Conservation (phyloP, 805 yeast genomes). For the Starmerella davenportii region DNA sequence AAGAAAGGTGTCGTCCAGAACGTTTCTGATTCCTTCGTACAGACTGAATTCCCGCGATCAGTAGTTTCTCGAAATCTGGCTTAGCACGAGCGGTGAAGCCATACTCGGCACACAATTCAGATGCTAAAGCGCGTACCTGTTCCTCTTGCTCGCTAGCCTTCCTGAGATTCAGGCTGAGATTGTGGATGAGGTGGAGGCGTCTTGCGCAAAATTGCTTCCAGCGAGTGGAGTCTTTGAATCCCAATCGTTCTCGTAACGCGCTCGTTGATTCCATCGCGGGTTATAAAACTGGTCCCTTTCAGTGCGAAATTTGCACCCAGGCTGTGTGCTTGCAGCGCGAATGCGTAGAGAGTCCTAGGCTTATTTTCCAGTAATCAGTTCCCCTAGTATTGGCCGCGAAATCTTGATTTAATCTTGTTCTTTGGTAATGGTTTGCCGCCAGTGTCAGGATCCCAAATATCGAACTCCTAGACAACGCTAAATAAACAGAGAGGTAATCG, state of each 20-base stretch:
- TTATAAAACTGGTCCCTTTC: no score
- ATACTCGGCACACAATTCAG: conserved; percentile 58
- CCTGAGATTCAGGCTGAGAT: conserved; percentile 38
- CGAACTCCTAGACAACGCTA: no score
- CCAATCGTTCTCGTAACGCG: conserved; percentile 40
- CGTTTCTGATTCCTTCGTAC: conserved; percentile 59
- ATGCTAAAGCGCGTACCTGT: conserved; percentile 62
- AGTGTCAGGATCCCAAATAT: no score
- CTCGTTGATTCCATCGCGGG: conserved; percentile 29
- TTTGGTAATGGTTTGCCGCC: no score
- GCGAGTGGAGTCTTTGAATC: conserved; percentile 59
- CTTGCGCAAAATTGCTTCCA: conserved; percentile 91
- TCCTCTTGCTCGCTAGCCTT: conserved; percentile 90
- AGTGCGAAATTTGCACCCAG: no score
- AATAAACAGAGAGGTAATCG: no score
- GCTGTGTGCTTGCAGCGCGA: no score
- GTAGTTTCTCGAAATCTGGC: conserved; percentile 71
- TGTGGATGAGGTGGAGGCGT: conserved; percentile 72
- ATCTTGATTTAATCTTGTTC: no score
- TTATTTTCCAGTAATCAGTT: no score
- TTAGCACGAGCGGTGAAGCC: conserved; percentile 41
- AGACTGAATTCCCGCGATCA: conserved; percentile 83
- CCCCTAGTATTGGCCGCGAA: no score
- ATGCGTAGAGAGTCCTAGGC: no score
- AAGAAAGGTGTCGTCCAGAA: conserved; percentile 8